Conservation (phyloP, 345 rosid genomes). For the Streptanthus diversifolius region DNA sequence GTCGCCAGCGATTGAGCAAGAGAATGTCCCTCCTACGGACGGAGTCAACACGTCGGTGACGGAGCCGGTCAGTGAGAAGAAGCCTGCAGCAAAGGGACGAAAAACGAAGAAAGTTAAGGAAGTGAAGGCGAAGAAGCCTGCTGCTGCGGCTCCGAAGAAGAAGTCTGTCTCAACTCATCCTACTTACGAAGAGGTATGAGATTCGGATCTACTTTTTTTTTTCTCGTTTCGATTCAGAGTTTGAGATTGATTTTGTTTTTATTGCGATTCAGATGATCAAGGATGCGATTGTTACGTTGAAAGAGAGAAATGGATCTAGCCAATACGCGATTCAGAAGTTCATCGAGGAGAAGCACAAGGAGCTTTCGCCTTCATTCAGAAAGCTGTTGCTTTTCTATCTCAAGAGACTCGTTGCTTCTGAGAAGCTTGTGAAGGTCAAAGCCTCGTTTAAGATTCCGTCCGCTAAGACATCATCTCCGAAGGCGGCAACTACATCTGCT, state of each 20-base stretch:
- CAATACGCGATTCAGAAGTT: slow-evolving; percentile 81
- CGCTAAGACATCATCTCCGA: slow-evolving; percentile 22
- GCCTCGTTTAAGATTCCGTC: slow-evolving; percentile 67
- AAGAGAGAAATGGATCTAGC: slow-evolving; percentile 87
- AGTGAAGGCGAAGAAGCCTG: slow-evolving; percentile 36
- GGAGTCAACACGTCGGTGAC: slow-evolving; percentile 14
- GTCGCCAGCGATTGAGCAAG: background rate
- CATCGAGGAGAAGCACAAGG: slow-evolving; percentile 71
- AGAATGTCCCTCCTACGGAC: slow-evolving; percentile 25
- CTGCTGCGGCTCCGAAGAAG: slow-evolving; percentile 42
- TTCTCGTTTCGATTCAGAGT: background rate
- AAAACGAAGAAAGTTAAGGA: slow-evolving; percentile 50
- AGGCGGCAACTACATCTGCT: background rate
- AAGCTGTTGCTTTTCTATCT: slow-evolving; percentile 57
- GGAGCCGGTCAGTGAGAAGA: slow-evolving; percentile 34
- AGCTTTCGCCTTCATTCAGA: slow-evolving; percentile 51
- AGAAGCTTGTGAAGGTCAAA: slow-evolving; percentile 69
- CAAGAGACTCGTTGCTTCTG: slow-evolving; percentile 67
- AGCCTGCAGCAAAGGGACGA: slow-evolving; percentile 36
- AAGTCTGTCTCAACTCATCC: slow-evolving; percentile 54
- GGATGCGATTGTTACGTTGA: slow-evolving; percentile 63
- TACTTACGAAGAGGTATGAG: slow-evolving; percentile 66
- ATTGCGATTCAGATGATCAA: slow-evolving; percentile 56
- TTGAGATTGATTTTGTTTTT: background rate
- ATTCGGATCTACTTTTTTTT: background rate